Evolutionary conservation across 805 yeast species (phyloP), one percentile per base, ranked within the genome.

Genomic region (Candida boleticola): DNA sequence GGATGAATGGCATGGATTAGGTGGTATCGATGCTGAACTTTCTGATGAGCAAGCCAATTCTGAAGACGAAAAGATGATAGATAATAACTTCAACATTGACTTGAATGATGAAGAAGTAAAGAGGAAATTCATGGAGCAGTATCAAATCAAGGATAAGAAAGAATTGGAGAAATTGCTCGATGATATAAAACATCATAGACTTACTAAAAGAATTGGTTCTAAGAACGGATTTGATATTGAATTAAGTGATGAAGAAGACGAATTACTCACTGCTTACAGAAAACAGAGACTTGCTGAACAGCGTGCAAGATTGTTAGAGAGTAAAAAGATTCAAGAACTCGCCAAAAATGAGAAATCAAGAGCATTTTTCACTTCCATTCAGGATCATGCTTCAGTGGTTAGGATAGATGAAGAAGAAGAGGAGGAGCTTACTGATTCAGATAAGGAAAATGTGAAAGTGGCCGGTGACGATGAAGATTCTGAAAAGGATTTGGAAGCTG

Each of bases 1-100:
- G 46, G 95, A 87, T 68, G 95, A 87, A 66, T 87, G 89, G 86
- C 76, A 76, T 38, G 95, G 93, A 3, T 53, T 84, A 37, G 93
- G 92, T 49, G 95, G 95, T 45, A 68, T 55, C 4, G 90, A 84
- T 50, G 85, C 82, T 3, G 83, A 78, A 46, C 41, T 55, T 1
- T 73, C 79, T 14, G 83, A 76, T 46, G 52, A 48, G 19, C 78
- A 68, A 33, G 83, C 81, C 40, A 79, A 85, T 57, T 79, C 87
- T 20, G 95, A 86, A 47, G 86, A 85, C 54, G 93, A 85, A 60
- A 73, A 66, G 47, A 80, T 86, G 88, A 74, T 85, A 43, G 92
- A 86, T 61, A 89, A 86, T 66, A 71, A 74, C 22, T 73, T 82
- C 35, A 76, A 75, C 43, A 60, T 80, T 25, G 77, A 77, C 36